A percentile compares a stretch with the other conserved stretches of the same genome.
Evolutionary conservation across 2,329 filamentous ascomycete species (phyloP).

Genomic region (Sphaerulina musiva): DNA sequence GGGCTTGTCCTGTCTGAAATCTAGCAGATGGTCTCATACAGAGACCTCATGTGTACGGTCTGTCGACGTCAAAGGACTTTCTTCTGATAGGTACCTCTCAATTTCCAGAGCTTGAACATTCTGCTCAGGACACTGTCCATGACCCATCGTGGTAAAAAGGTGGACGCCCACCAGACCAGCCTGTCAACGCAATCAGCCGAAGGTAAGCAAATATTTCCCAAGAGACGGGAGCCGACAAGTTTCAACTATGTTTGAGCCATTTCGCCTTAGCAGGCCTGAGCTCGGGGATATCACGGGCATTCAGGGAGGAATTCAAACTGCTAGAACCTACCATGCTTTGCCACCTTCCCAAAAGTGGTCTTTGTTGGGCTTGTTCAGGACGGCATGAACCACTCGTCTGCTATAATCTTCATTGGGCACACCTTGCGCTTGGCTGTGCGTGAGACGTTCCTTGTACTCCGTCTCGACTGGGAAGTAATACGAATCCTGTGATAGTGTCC

Average conservation of each 20-base stretch:
- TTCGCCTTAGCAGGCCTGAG: no score
- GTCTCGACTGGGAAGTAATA: constrained; percentile 48
- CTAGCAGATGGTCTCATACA: background rate
- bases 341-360: constrained; percentile 50
- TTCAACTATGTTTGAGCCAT: no score
- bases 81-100: constrained; percentile 30
- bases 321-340: constrained; percentile 34
- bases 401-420: constrained; percentile 52
- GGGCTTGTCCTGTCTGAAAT: background rate
- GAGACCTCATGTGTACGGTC: background rate
- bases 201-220: no score
- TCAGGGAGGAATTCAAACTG: no score
- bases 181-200: no score
- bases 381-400: constrained; percentile 47
- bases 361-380: constrained; percentile 38
- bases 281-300: no score
- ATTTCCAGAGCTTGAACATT: constrained; percentile 48
- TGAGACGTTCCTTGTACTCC: constrained; percentile 48
- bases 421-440: constrained; percentile 48
- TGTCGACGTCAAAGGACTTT: constrained; percentile 19
- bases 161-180: constrained; percentile 44
- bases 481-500: constrained; percentile 43
- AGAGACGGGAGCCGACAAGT: no score
- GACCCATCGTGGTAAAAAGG: constrained; percentile 42
- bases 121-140: constrained; percentile 41